These are phyloP conservation scores for Xerophyta viscosa DNA, from an alignment of 106 monocot species.

Conservation along the genomic window DNA sequence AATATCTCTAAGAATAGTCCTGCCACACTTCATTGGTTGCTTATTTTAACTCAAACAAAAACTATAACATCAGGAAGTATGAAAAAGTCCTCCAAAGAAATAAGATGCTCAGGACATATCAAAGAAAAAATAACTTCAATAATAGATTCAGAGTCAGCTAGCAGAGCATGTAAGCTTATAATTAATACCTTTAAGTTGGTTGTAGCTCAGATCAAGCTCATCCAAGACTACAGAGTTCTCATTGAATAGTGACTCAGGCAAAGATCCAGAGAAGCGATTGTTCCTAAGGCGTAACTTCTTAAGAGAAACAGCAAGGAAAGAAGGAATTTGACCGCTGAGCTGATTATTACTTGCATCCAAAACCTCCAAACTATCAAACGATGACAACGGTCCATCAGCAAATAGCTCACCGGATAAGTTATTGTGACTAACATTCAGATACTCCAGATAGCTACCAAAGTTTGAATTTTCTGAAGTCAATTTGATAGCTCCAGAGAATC, in stretches of 20 bases:
- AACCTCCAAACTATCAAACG: constrained; percentile 65
- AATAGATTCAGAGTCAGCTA: too few relatives aligned
- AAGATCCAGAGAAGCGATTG: constrained; percentile 57
- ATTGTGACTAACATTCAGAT: constrained; percentile 69
- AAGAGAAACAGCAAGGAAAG: constrained; percentile 61
- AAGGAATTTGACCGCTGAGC: constrained; percentile 45
- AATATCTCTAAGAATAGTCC: too few relatives aligned
- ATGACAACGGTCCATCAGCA: constrained; percentile 27
- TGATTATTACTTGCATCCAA: constrained; percentile 69
- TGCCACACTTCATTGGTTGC: too few relatives aligned
- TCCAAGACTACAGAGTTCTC: constrained; percentile 48
- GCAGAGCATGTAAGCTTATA: too few relatives aligned
- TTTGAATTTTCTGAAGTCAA: constrained; percentile 37
- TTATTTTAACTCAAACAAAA: too few relatives aligned
- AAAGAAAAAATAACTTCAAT: too few relatives aligned
- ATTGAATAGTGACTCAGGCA: constrained; percentile 56
- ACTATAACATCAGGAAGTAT: too few relatives aligned
- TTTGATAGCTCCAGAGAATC: constrained; percentile 40
- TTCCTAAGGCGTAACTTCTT: constrained; percentile 34
- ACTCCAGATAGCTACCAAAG: constrained; percentile 27
- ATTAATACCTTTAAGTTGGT: constrained; percentile 56
- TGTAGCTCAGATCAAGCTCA: constrained; percentile 73
- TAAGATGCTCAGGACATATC: too few relatives aligned
- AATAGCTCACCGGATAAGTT: constrained; percentile 50
- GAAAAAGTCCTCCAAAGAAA: too few relatives aligned